Evolutionary conservation across 257 asterid species (phyloP).

Genomic region (Salvia hispanica): DNA sequence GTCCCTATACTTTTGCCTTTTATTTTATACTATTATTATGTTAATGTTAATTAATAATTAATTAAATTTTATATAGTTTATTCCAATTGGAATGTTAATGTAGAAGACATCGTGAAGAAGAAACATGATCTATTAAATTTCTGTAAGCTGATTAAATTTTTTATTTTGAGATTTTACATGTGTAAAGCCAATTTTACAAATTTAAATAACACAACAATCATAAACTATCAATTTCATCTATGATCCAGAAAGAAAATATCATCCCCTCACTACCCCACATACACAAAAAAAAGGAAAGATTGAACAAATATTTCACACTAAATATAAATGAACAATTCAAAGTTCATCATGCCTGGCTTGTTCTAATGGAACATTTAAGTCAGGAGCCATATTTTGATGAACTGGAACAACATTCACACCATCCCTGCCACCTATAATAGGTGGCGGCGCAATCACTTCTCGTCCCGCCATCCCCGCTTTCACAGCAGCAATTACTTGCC

Average conservation of each 20-base stretch:
- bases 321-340: slow-evolving; percentile 36
- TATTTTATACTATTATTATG: too few species aligned
- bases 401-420: slow-evolving; percentile 47
- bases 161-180: background rate
- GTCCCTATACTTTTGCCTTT: too few species aligned
- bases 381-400: slow-evolving; percentile 46
- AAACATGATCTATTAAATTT: too few species aligned
- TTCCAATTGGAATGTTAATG: too few species aligned
- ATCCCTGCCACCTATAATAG: slow-evolving; percentile 39
- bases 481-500: slow-evolving; percentile 64
- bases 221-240: background rate
- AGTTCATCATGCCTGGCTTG: slow-evolving; percentile 81
- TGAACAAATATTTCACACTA: slow-evolving; percentile 14
- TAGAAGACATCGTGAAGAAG: too few species aligned
- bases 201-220: background rate
- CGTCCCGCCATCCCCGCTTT: slow-evolving; percentile 71
- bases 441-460: slow-evolving; percentile 39
- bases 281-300: background rate
- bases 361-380: slow-evolving; percentile 51
- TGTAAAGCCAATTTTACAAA: slow-evolving; percentile 7
- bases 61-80: too few species aligned
- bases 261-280: background rate
- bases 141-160: too few species aligned
- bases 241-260: background rate
- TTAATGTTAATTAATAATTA: too few species aligned